phyloP scores from a whole-genome alignment of 1,284 basidiomycete species.

The Trichosporon sp. region DNA sequence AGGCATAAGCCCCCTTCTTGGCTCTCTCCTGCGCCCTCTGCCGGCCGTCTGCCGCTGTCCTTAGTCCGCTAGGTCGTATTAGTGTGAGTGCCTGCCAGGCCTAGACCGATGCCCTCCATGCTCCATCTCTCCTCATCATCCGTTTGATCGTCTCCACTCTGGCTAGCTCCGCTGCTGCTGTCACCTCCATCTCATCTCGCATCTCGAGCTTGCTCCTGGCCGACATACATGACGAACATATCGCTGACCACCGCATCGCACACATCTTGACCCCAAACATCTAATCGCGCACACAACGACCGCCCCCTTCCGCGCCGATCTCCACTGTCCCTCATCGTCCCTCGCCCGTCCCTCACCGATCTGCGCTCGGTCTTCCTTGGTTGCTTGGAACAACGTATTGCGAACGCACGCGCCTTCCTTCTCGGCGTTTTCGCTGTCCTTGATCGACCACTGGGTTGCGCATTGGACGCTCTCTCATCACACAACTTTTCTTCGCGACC shows the following conservation, averaged over 20 bases:
- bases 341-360: neutral
- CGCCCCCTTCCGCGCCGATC: constrained; percentile 5
- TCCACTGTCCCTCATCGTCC: neutral
- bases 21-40: neutral
- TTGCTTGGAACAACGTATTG: neutral
- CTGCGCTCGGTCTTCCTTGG: constrained; percentile 14
- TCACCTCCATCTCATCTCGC: neutral
- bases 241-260: constrained; percentile 1
- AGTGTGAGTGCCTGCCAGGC: neutral
- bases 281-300: neutral
- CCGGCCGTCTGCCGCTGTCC: neutral
- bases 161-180: neutral
- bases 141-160: neutral
- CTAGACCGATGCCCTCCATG: neutral
- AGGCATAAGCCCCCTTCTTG: neutral
- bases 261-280: neutral
- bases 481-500: neutral
- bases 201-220: neutral
- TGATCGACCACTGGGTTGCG: neutral
- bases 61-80: neutral
- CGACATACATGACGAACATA: neutral
- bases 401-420: constrained; percentile 16
- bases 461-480: neutral
- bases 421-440: neutral
- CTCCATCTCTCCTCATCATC: constrained; percentile 2